Percentiles rank a stretch among this genome's conserved stretches.
Conservation (phyloP, 2,329 filamentous ascomycete species). For the Trichoderma pleuroti region DNA sequence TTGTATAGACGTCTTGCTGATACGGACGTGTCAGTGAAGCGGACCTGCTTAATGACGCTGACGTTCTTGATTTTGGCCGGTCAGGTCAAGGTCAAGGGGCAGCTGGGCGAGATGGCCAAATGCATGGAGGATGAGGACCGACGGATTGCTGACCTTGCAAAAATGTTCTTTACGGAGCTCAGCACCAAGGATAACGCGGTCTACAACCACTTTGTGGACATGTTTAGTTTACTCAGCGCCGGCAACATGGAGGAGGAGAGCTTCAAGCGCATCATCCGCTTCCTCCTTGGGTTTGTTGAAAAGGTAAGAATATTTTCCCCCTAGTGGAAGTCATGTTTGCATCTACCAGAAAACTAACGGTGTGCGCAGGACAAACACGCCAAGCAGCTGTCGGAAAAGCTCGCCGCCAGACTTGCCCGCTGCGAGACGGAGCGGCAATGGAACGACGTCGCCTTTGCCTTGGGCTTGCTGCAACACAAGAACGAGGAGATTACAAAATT, state of each 20-base stretch:
- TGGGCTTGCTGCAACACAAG: constrained; percentile 87
- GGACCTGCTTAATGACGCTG: constrained; percentile 96
- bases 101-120: constrained; percentile 98
- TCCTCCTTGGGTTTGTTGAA: constrained; percentile 92
- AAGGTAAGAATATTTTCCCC: constrained; percentile 60
- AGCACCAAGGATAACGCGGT: constrained; percentile 98
- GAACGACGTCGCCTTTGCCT: constrained; percentile 93
- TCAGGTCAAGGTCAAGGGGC: constrained; percentile 98
- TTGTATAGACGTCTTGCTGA: constrained; percentile 91
- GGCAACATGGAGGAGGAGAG: constrained; percentile 82
- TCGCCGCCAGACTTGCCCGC: constrained; percentile 77
- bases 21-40: constrained; percentile 82
- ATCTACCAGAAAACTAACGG: not conserved
- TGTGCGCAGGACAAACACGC: constrained; percentile 85
- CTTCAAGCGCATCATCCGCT: constrained; percentile 83
- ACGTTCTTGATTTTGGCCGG: constrained; percentile 96
- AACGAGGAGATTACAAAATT: constrained; percentile 83
- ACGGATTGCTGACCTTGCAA: constrained; percentile 84
- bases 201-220: constrained; percentile 99
- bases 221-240: constrained; percentile 89
- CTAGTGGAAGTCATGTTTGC: not conserved
- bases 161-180: constrained; percentile 98
- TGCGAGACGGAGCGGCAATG: constrained; percentile 94
- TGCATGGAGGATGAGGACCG: constrained; percentile 96
- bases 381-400: constrained; percentile 86